phyloP scores from a whole-genome alignment of 331 rosid genomes.

The Malus hybrid region DNA sequence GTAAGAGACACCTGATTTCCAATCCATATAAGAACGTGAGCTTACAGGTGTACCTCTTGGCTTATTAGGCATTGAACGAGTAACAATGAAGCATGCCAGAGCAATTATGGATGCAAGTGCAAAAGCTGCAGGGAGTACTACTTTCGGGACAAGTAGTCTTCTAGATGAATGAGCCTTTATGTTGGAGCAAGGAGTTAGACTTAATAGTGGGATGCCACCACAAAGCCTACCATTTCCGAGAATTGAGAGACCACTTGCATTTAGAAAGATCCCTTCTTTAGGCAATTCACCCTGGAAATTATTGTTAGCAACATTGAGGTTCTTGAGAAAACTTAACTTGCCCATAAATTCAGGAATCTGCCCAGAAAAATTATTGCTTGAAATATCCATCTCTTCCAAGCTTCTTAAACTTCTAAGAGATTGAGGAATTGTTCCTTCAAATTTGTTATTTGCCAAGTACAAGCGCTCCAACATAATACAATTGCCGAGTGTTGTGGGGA shows the following conservation, averaged over 20 bases:
- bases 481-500: not conserved
- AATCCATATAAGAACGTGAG: not conserved
- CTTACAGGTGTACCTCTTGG: not conserved
- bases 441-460: not conserved
- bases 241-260: slow-evolving; percentile 3
- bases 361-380: not conserved
- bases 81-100: not conserved
- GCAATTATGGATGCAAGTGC: not conserved
- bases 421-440: not conserved
- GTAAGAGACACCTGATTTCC: not conserved
- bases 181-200: not conserved
- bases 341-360: not conserved
- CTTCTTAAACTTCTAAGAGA: not conserved
- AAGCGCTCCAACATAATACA: not conserved
- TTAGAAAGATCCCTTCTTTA: not conserved
- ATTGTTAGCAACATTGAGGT: not conserved
- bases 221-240: slow-evolving; percentile 13
- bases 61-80: not conserved
- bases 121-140: not conserved
- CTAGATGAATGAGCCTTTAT: not conserved
- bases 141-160: not conserved
- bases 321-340: not conserved
- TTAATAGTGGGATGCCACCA: slow-evolving; percentile 4
- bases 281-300: not conserved
- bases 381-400: not conserved